phyloP scores from a whole-genome alignment of 1,284 basidiomycete species.

The Gomphus bonarii region DNA sequence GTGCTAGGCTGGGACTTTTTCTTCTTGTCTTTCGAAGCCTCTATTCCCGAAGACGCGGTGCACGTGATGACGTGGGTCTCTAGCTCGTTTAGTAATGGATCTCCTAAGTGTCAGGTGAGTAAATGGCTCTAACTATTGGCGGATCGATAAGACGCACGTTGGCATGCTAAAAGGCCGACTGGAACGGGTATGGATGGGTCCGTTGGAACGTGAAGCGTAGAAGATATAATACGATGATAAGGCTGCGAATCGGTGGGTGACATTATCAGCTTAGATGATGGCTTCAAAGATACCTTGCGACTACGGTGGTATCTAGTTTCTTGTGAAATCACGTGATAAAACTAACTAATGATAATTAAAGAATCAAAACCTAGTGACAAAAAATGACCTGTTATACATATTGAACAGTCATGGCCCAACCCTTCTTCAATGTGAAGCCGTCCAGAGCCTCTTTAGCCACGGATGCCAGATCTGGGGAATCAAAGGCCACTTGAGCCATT shows the following conservation, averaged over 20 bases:
- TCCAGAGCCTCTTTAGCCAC: slow-evolving; percentile 71
- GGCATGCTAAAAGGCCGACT: slow-evolving; percentile 63
- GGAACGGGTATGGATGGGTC: slow-evolving; percentile 43
- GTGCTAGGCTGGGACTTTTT: slow-evolving; percentile 45
- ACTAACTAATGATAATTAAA: not conserved
- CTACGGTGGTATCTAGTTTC: not conserved
- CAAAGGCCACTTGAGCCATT: slow-evolving; percentile 69
- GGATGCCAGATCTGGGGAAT: slow-evolving; percentile 59
- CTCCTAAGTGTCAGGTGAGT: slow-evolving; percentile 31
- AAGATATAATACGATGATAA: slow-evolving; percentile 56
- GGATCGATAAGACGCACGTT: slow-evolving; percentile 36
- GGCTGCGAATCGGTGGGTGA: slow-evolving; percentile 28
- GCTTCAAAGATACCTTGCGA: not conserved
- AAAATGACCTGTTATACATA: slow-evolving; percentile 10
- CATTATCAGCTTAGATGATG: not conserved
- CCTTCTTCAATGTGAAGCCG: slow-evolving; percentile 72
- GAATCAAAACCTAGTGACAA: not conserved
- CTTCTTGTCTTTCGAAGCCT: slow-evolving; percentile 37
- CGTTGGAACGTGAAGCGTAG: slow-evolving; percentile 41
- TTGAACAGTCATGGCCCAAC: slow-evolving; percentile 65
- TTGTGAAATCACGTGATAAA: not conserved
- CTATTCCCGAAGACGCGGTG: slow-evolving; percentile 30
- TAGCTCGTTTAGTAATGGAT: slow-evolving; percentile 50
- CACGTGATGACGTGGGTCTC: slow-evolving; percentile 43
- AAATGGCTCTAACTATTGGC: not conserved